Base-by-base conservation (phyloP, 225 moss, liverwort and hornwort genomes). In the Ulota crispa region DNA sequence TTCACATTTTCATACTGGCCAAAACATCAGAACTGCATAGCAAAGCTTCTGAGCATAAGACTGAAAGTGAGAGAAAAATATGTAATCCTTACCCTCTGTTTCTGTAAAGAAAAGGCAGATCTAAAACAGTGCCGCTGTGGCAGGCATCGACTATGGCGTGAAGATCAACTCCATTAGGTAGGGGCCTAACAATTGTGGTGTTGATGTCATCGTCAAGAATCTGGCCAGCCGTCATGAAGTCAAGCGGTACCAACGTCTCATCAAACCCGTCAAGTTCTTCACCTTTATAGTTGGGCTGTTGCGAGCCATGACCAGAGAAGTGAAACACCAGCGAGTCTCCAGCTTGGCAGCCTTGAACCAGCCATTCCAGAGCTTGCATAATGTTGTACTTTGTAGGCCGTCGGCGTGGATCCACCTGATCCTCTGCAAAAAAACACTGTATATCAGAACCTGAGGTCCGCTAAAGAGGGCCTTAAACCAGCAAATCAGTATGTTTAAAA, bases 141-240 rank as follows among this genome's bases (percentile, higher is more conserved):
- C 98, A 98, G 79, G 98, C 92, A 85, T 98, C 98, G 64, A 98
- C 88, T 34, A 98, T 92, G 57, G 98, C 98, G 80, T 98, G 98
- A 80, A 98, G 98, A 76, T 88, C 86, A 42, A 94, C 98, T 57
- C 98, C 98, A 62, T 85, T 70, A 20, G 89, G 86, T 74, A 98
- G 77, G 75, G 98, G 98, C 72, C 90, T 84, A 76, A 98, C 98
- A 62, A 98, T 95, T 55, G 94, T 92, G 71, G 83, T 70, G 78
- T 98, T 98, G 89, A 98, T 98, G 69, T 95, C 94, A 82, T 98
- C 98, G 63, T 98, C 98, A 66, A 98, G 55, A 77, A 98, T 98
- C 94, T 94, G 95, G 62, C 98, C 98, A 84, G 92, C 88, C 50
- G 92, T 92, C 80, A 85, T 85, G 76, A 98, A 98, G 87, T 98